phyloP scores from a whole-genome alignment of 1,139 yeast genomes.

The Citeromyces hawaiiensis region DNA sequence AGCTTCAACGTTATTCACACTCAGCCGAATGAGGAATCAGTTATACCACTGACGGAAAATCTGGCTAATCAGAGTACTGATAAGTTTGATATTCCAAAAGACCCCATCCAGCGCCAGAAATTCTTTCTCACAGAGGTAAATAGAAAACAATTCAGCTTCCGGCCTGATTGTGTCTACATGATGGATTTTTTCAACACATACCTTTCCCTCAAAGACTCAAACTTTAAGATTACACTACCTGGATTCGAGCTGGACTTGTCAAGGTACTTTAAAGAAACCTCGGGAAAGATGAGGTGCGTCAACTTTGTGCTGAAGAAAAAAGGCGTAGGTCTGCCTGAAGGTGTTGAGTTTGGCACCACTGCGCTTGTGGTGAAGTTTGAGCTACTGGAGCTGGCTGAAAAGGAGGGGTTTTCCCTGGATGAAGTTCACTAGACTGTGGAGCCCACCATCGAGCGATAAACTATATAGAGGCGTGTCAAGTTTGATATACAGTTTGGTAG shows the following conservation, averaged over 20 bases:
- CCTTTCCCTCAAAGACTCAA: constrained; percentile 22
- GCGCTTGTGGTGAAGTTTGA: no score
- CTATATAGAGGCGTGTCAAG: no score
- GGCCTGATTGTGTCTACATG: constrained; percentile 17
- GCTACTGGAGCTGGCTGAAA: no score
- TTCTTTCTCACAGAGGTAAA: constrained; percentile 16
- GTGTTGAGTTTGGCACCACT: no score
- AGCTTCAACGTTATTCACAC: constrained; percentile 29
- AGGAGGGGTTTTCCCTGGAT: no score
- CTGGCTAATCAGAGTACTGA: constrained; percentile 1
- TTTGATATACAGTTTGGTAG: no score
- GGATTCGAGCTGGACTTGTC: constrained; percentile 25
- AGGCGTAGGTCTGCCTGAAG: no score
- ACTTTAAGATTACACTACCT: constrained; percentile 26
- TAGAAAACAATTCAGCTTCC: constrained; percentile 18
- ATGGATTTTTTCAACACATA: constrained; percentile 31
- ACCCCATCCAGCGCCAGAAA: constrained; percentile 15
- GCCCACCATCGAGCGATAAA: no score
- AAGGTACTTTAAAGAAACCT: constrained; percentile 12
- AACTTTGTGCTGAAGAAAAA: no score
- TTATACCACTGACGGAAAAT: background rate
- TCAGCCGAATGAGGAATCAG: constrained; percentile 3
- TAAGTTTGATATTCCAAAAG: constrained; percentile 9
- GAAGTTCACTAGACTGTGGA: no score
- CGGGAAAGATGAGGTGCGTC: no score